These are phyloP conservation scores for Claviceps humidiphila DNA, from an alignment of 2,329 filamentous ascomycete genomes.

Conservation along the genomic window DNA sequence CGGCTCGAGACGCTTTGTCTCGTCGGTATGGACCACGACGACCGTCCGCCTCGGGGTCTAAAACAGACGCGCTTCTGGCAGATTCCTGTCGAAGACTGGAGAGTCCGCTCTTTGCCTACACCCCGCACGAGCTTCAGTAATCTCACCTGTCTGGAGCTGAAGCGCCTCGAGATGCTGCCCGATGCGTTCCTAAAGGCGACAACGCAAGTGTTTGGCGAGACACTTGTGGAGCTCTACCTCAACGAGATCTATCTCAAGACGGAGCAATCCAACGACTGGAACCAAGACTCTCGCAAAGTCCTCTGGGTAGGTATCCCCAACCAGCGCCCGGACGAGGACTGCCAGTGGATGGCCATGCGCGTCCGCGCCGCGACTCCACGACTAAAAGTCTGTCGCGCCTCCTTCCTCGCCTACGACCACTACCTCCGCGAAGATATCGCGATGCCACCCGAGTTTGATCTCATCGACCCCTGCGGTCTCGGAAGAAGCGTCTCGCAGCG, in stretches of 20 bases:
- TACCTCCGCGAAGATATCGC: conserved; percentile 21
- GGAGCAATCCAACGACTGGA: conserved; percentile 21
- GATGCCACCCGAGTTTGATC: conserved; percentile 21
- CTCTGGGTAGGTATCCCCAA: conserved; percentile 35
- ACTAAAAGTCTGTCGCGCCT: conserved; percentile 29
- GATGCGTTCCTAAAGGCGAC: conserved; percentile 21
- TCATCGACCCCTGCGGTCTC: conserved; percentile 28
- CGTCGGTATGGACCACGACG: conserved; percentile 30
- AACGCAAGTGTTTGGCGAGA: conserved; percentile 21
- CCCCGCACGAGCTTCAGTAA: conserved; percentile 22
- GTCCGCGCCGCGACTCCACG: conserved; percentile 22
- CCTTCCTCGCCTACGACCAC: conserved; percentile 30
- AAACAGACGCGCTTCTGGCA: conserved; percentile 26
- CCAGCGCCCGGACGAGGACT: conserved; percentile 21
- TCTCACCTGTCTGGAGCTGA: conserved; percentile 31
- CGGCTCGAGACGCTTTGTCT: conserved; percentile 34
- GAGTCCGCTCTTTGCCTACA: conserved; percentile 23
- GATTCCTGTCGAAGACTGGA: conserved; percentile 25
- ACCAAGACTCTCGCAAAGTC: conserved; percentile 20
- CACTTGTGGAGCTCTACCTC: conserved; percentile 31
- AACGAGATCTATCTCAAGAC: conserved; percentile 32
- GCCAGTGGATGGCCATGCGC: conserved; percentile 29
- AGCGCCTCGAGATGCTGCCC: conserved; percentile 25
- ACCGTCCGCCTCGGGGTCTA: conserved; percentile 21
- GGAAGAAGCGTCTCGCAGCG: conserved; percentile 28